Evolutionary conservation across 441 rosid species (phyloP), one percentile per base, ranked within the genome.

Genomic region (Brassica balearica): DNA sequence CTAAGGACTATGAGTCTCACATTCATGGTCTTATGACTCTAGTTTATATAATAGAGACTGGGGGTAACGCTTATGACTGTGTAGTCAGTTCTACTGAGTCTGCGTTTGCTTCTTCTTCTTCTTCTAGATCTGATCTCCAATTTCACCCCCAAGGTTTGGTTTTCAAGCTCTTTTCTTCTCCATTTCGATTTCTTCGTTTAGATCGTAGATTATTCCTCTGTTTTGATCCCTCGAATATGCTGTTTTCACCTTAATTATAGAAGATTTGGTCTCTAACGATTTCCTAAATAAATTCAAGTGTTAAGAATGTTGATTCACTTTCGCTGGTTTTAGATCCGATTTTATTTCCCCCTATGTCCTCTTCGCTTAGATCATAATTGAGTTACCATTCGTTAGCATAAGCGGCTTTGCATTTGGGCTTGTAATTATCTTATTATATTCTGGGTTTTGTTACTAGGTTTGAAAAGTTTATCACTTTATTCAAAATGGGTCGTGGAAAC

Each of bases 401-500:
- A 29, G 34, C 34, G 34, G 34, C 5, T 29, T 29, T 29, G 34
- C 34, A n/a, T 12, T 48, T 48, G 17, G 12, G 12, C 3, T 8
- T 38, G 11, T 19, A 19, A 19, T 19, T 19, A 19, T 19, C 19
- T 19, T 19, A 19, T 19, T 19, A 19, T 19, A 19, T 19, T 19
- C 19, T 19, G 19, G 27, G 27, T 48, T n/a, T 48, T 25, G 72
- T 69, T 74, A 55, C 1, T 65, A 70, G 69, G 65, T 66, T 23
- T 10, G 29, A 12, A 43, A 60, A 59, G 53, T 25, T 4, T 14
- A 0, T 55, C 12, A 53, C 6, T 25, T 25, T 71, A 20, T 11
- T 71, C 14, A 0, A 11, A 60, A 92, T 92, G 93, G 89, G 89
- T 78, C 95, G 92, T 43, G 95, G 94, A 83, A 89, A 86, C 67